Base-by-base conservation (phyloP, 2,329 filamentous ascomycete species). In the Penicillium brevicompactum region DNA sequence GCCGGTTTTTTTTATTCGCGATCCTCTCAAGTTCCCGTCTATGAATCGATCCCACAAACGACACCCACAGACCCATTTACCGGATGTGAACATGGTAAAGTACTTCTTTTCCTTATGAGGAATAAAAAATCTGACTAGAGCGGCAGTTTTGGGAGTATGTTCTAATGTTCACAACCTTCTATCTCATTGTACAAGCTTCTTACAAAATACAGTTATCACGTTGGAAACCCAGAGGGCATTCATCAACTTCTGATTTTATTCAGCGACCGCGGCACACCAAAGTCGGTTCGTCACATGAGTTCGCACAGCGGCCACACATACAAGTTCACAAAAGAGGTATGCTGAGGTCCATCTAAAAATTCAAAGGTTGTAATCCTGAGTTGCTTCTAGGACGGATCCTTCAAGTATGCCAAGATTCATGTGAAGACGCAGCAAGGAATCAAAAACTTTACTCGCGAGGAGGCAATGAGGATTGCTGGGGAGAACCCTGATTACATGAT, bases 401-500 rank as follows among this genome's bases (percentile, higher is more conserved):
- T 84, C 69, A 79, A 82, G 56, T 88, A 88, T 65, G 76, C 83
- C 43, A 83, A 87, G 70, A 75, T 87, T 50, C 85, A 87, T 50
- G 50, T 71, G 41, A 70, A 68, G 53, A 60, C 64, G 10, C 53
- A 56, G 13, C 59, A 62, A 18, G 66, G 66, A 1, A 78, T 71
- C 65, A 80, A 83, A 66, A 84, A 77, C 53, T 75, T 87, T 42
- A 83, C 72, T 31, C 75, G 59, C 31, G 88, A 92, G 49, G 89
- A 92, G 70, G 87, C 88, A 0, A 76, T 90, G 41, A 91, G 90
- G 74, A 74, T 92, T 0, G 81, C 79, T 5, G 87, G 88, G 0
- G 84, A 89, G 62, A 87, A 92, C 53, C 88, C 89, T 0, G 89
- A 93, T 57, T 92, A 89, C 73, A 88, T 92, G 62, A 84, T 89